Conservation (phyloP, 495 filamentous ascomycete genomes). For the Podospora appendiculata region DNA sequence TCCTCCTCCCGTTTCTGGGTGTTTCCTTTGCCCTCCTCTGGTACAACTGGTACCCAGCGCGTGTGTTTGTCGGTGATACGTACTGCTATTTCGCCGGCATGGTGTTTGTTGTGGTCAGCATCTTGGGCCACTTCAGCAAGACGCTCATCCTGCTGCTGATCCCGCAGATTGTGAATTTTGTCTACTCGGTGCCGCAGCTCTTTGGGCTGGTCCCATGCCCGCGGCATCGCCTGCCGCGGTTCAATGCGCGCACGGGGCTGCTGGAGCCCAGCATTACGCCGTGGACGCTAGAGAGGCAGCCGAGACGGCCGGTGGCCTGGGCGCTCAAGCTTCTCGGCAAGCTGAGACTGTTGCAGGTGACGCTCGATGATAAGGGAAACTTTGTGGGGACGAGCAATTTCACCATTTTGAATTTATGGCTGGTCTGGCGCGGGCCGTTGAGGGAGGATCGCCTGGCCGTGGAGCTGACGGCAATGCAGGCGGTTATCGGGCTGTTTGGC, state of each 20-base stretch:
- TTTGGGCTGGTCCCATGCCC: conserved; percentile 87
- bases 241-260: conserved; percentile 74
- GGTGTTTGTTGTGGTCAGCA: conserved; percentile 95
- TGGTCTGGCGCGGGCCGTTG: conserved; percentile 92
- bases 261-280: conserved; percentile 77
- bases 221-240: conserved; percentile 80
- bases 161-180: conserved; percentile 92
- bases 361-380: conserved; percentile 53
- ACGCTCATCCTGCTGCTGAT: conserved; percentile 85
- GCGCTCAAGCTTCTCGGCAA: conserved; percentile 56
- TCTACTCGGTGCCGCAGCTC: conserved; percentile 87
- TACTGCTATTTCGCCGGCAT: conserved; percentile 99
- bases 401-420: conserved; percentile 89
- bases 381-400: conserved; percentile 83
- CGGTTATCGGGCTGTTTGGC: conserved; percentile 64
- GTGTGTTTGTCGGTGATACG: conserved; percentile 94
- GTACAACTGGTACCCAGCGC: conserved; percentile 96
- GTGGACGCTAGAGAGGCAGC: conserved; percentile 62
- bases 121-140: conserved; percentile 96
- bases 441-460: conserved; percentile 74
- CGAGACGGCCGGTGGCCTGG: conserved; percentile 50
- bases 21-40: conserved; percentile 78
- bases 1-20: conserved; percentile 87
- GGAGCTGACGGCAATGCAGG: conserved; percentile 70
- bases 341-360: conserved; percentile 56